Evolutionary conservation across 768 basidiomycete genomes (phyloP).

Genomic region (Boletales sp.): DNA sequence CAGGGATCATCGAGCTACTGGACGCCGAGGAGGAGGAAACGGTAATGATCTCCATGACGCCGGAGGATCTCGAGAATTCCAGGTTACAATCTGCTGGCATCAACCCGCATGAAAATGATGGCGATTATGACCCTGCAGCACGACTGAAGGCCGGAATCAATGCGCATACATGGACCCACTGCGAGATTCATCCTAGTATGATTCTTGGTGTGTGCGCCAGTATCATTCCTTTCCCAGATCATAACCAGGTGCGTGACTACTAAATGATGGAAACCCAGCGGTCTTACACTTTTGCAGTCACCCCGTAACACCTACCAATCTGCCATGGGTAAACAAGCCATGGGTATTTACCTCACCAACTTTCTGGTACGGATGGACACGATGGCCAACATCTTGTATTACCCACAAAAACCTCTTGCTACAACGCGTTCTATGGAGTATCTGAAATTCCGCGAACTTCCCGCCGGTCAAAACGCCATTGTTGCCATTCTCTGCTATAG

Average conservation of each 20-base stretch:
- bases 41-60: constrained; percentile 99
- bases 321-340: constrained; percentile 99
- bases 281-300: constrained; percentile 51
- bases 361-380: constrained; percentile 99
- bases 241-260: constrained; percentile 77
- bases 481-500: constrained; percentile 99
- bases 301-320: constrained; percentile 99
- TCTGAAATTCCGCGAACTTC: constrained; percentile 95
- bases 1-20: constrained; percentile 87
- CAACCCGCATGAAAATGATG: constrained; percentile 57
- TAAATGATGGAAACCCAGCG: background rate
- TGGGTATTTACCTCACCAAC: constrained; percentile 98
- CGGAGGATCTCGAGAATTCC: constrained; percentile 89
- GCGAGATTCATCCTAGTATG: constrained; percentile 99
- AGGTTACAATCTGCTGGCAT: constrained; percentile 59
- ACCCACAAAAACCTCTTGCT: constrained; percentile 97
- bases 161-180: constrained; percentile 95
- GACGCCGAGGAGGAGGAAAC: constrained; percentile 99
- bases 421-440: constrained; percentile 99
- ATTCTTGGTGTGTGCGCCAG: constrained; percentile 97
- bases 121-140: constrained; percentile 81
- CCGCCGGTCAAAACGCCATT: constrained; percentile 98
- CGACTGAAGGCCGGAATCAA: constrained; percentile 81
- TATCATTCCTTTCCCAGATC: constrained; percentile 99
- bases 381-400: constrained; percentile 99